phyloP scores from a whole-genome alignment of 768 basidiomycete species.

The Guyanaporus albipodus region DNA sequence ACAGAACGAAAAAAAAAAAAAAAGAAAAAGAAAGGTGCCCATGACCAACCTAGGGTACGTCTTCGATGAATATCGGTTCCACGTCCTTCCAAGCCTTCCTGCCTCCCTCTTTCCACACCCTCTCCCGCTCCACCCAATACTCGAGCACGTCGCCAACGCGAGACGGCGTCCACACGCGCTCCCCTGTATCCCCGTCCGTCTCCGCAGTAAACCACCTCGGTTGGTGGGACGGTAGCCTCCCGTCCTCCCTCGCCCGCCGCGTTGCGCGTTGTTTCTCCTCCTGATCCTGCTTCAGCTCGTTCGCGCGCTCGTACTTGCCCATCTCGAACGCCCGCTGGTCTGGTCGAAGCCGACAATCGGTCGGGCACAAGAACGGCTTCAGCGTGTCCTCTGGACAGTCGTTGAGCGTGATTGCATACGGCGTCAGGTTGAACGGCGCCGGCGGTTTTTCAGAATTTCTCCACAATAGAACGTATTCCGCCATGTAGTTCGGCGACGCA shows the following conservation, averaged over 20 bases:
- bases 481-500: slow-evolving; percentile 40
- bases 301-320: slow-evolving; percentile 81
- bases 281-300: slow-evolving; percentile 70
- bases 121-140: slow-evolving; percentile 83
- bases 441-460: slow-evolving; percentile 81
- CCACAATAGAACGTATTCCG: slow-evolving; percentile 87
- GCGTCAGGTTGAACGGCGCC: slow-evolving; percentile 93
- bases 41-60: slow-evolving; percentile 24
- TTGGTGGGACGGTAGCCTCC: slow-evolving; percentile 61
- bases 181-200: slow-evolving; percentile 85
- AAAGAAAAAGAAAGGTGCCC: background rate
- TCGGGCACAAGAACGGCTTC: slow-evolving; percentile 72
- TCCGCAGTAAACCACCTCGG: slow-evolving; percentile 86
- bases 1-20: background rate
- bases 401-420: slow-evolving; percentile 90
- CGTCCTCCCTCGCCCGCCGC: slow-evolving; percentile 71
- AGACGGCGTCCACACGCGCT: slow-evolving; percentile 80
- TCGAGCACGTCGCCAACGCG: slow-evolving; percentile 52
- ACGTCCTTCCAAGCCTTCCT: slow-evolving; percentile 56
- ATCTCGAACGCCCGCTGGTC: slow-evolving; percentile 94
- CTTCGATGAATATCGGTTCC: slow-evolving; percentile 79
- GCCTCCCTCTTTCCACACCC: slow-evolving; percentile 45
- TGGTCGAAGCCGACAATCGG: slow-evolving; percentile 88
- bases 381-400: slow-evolving; percentile 73
- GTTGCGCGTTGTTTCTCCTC: slow-evolving; percentile 79